These are phyloP conservation scores for Buxus sempervirens DNA, from an alignment of 164 flowering plant genomes.

Conservation along the genomic window DNA sequence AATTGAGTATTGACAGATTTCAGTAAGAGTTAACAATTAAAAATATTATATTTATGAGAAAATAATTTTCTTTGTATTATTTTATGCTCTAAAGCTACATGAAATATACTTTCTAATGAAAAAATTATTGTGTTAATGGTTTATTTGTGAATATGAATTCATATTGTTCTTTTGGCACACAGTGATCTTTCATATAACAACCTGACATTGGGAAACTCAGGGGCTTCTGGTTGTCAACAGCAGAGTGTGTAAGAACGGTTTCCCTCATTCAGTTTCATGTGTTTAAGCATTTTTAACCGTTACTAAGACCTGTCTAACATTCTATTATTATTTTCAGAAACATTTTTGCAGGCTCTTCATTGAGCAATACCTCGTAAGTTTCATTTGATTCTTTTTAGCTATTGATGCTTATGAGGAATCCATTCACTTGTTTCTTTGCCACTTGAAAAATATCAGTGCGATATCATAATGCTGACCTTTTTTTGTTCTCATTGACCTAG, in stretches of 20 bases:
- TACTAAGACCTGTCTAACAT: background rate
- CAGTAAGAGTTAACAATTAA: too few relatives aligned
- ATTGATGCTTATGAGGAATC: too few relatives aligned
- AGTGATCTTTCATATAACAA: slow-evolving; percentile 90
- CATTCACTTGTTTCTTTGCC: background rate
- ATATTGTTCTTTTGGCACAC: slow-evolving; percentile 13
- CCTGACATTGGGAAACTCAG: slow-evolving; percentile 50
- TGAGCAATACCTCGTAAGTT: slow-evolving; percentile 45
- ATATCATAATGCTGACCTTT: background rate
- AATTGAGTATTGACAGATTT: too few relatives aligned
- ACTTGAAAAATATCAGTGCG: too few relatives aligned
- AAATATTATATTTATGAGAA: too few relatives aligned
- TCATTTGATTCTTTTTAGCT: too few relatives aligned
- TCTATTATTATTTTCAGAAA: slow-evolving; percentile 30
- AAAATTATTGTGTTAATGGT: background rate
- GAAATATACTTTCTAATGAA: background rate
- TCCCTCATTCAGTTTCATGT: background rate
- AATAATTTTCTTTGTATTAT: too few relatives aligned
- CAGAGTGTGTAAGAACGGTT: slow-evolving; percentile 18
- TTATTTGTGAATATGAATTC: background rate
- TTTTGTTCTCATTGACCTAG: slow-evolving; percentile 10
- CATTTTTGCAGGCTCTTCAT: slow-evolving; percentile 53
- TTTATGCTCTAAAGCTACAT: background rate
- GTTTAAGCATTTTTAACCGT: background rate
- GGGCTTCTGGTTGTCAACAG: slow-evolving; percentile 35